Conservation (phyloP, 352 stramenopile genomes). For the Pythium diclinum region DNA sequence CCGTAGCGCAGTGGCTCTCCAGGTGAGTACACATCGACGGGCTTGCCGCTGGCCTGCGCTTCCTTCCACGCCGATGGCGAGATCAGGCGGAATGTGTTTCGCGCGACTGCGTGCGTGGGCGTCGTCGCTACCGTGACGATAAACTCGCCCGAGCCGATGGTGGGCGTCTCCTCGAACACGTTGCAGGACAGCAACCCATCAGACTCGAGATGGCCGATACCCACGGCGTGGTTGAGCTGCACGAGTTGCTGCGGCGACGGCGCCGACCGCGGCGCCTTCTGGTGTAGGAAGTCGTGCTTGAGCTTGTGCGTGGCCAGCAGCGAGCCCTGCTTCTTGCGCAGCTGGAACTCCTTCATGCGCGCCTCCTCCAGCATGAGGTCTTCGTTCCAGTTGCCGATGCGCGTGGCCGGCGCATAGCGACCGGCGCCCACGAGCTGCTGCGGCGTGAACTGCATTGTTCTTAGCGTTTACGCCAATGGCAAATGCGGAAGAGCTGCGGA, state of each 20-base stretch:
- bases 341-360: constrained; percentile 79
- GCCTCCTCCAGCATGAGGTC: constrained; percentile 87
- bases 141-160: constrained; percentile 75
- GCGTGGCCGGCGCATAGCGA: constrained; percentile 72
- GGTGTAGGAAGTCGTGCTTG: constrained; percentile 74
- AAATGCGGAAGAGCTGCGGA: background rate
- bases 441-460: constrained; percentile 85
- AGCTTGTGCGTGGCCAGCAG: constrained; percentile 77
- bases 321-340: constrained; percentile 79
- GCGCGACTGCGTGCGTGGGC: constrained; percentile 29
- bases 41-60: constrained; percentile 28
- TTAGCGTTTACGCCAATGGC: too few relatives aligned
- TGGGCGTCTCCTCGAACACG: constrained; percentile 81
- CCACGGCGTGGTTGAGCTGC: constrained; percentile 57
- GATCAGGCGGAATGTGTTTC: constrained; percentile 72
- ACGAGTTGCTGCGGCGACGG: constrained; percentile 38
- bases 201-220: constrained; percentile 50
- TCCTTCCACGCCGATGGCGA: constrained; percentile 43
- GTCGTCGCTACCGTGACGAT: constrained; percentile 50
- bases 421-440: constrained; percentile 85
- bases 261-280: constrained; percentile 46
- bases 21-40: constrained; percentile 17
- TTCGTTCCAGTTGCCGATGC: constrained; percentile 90
- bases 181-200: constrained; percentile 59
- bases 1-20: constrained; percentile 59